Percentiles rank a stretch among this genome's conserved stretches.
Conservation (phyloP, 1,139 yeast species). For the Debaryomyces fabryi region DNA sequence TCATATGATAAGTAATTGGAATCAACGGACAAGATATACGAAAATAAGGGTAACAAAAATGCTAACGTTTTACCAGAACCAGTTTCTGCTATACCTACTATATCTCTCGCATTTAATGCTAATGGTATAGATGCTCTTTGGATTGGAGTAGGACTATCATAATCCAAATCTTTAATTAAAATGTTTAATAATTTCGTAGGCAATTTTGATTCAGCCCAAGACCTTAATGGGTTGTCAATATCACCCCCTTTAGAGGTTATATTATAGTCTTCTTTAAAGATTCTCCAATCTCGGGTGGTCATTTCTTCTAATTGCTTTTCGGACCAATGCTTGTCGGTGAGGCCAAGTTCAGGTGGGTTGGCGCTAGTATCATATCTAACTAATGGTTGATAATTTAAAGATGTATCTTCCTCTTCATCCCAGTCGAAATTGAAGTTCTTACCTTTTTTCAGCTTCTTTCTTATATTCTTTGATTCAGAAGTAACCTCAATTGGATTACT, state of each 20-base stretch:
- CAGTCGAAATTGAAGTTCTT: constrained; percentile 69
- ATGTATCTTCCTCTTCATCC: constrained; percentile 70
- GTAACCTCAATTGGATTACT: constrained; percentile 10
- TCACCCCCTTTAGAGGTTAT: constrained; percentile 61
- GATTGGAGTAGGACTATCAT: constrained; percentile 77
- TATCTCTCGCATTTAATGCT: constrained; percentile 61
- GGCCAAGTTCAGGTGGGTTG: constrained; percentile 17
- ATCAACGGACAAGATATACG: constrained; percentile 51
- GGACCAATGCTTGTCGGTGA: constrained; percentile 63
- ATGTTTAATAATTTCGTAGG: constrained; percentile 45
- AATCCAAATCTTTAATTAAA: constrained; percentile 43
- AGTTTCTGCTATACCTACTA: constrained; percentile 92
- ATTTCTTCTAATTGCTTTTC: constrained; percentile 63
- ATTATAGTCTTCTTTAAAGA: constrained; percentile 75
- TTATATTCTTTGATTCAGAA: neutral
- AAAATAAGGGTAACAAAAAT: constrained; percentile 72
- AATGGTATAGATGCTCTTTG: constrained; percentile 88
- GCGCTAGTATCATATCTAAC: constrained; percentile 21
- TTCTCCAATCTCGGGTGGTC: constrained; percentile 89
- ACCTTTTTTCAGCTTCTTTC: constrained; percentile 16
- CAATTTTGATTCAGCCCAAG: constrained; percentile 68
- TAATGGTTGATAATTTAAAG: constrained; percentile 47
- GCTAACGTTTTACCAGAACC: constrained; percentile 96
- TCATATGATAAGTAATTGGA: constrained; percentile 38
- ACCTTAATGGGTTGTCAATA: constrained; percentile 63